Conservation (phyloP, 495 filamentous ascomycete genomes). For the Neurospora sp. region DNA sequence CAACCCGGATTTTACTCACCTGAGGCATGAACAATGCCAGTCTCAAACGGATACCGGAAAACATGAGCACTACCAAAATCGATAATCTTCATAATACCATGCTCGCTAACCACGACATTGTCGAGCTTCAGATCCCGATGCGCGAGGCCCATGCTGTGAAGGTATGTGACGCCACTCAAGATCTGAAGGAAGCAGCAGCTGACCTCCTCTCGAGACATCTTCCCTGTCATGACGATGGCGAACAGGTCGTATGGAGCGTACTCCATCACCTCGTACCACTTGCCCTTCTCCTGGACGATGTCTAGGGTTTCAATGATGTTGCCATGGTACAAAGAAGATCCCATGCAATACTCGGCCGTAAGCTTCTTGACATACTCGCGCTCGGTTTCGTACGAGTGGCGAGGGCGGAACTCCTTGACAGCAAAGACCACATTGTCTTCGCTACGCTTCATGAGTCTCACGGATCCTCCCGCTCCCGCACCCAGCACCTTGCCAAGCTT, state of each 20-base stretch:
- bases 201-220: slow-evolving; percentile 89
- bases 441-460: slow-evolving; percentile 84
- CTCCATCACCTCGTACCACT: slow-evolving; percentile 99
- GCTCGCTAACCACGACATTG: slow-evolving; percentile 94
- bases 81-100: slow-evolving; percentile 99
- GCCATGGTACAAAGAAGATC: slow-evolving; percentile 91
- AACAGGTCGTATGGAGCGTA: slow-evolving; percentile 97
- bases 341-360: slow-evolving; percentile 98
- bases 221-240: slow-evolving; percentile 98
- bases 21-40: slow-evolving; percentile 72
- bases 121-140: slow-evolving; percentile 96
- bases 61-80: slow-evolving; percentile 98
- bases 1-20: slow-evolving; percentile 47
- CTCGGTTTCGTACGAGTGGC: slow-evolving; percentile 87
- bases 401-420: slow-evolving; percentile 91
- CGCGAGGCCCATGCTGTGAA: slow-evolving; percentile 91
- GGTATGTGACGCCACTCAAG: slow-evolving; percentile 88
- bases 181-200: slow-evolving; percentile 91
- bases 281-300: slow-evolving; percentile 87
- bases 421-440: slow-evolving; percentile 90
- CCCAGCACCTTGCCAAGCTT: slow-evolving; percentile 90
- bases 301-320: slow-evolving; percentile 98
- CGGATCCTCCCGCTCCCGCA: slow-evolving; percentile 90
- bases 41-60: slow-evolving; percentile 95
- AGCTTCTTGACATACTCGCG: slow-evolving; percentile 97